Conservation (phyloP, 768 basidiomycete genomes). For the Termitomyces sp. region DNA sequence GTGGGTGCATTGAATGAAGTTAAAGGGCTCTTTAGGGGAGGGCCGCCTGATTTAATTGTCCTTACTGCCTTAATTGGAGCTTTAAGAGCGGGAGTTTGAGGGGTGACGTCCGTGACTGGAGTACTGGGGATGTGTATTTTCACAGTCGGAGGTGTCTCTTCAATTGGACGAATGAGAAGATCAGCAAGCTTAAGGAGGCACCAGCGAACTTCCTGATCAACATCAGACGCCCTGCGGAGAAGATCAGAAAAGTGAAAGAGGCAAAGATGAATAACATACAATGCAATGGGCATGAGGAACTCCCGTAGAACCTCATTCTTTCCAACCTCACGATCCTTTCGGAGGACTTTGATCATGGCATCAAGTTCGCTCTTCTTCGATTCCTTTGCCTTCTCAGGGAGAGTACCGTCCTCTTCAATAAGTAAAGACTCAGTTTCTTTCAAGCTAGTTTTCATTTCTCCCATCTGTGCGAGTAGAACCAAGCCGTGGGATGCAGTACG, state of each 20-base stretch:
- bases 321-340: slow-evolving; percentile 84
- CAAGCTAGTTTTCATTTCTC: slow-evolving; percentile 75
- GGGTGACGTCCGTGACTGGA: slow-evolving; percentile 60
- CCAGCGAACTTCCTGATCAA: slow-evolving; percentile 89
- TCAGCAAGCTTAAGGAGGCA: slow-evolving; percentile 90
- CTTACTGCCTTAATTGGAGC: slow-evolving; percentile 40
- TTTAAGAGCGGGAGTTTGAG: slow-evolving; percentile 55
- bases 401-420: slow-evolving; percentile 83
- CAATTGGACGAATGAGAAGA: slow-evolving; percentile 75
- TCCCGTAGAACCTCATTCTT: slow-evolving; percentile 78
- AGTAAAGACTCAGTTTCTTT: slow-evolving; percentile 77
- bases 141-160: slow-evolving; percentile 84
- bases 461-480: slow-evolving; percentile 81
- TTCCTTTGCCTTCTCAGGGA: slow-evolving; percentile 67
- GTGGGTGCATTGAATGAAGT: slow-evolving; percentile 37
- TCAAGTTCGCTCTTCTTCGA: slow-evolving; percentile 82
- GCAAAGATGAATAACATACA: slow-evolving; percentile 47
- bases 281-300: slow-evolving; percentile 73
- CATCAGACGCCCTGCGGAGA: slow-evolving; percentile 56
- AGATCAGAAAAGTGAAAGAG: slow-evolving; percentile 20
- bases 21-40: slow-evolving; percentile 37
- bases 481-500: slow-evolving; percentile 83
- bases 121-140: slow-evolving; percentile 77
- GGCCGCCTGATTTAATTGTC: slow-evolving; percentile 33
- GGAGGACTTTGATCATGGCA: slow-evolving; percentile 77